Base-by-base conservation (phyloP, 2,329 filamentous ascomycete genomes). In the Proliferodiscus dingleyae region DNA sequence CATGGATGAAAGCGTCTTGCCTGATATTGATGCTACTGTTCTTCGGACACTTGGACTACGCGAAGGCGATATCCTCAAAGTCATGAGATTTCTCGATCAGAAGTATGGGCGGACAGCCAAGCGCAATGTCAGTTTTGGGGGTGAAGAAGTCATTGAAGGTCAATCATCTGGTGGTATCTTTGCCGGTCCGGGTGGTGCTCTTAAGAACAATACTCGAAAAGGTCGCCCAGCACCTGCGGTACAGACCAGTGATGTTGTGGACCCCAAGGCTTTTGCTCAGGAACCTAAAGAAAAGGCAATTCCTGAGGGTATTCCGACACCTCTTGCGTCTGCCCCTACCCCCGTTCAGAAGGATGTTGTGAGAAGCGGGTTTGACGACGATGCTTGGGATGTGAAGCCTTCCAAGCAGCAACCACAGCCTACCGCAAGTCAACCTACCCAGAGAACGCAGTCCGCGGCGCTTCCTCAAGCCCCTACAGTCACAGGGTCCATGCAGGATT, bases 381-480 rank as follows among this genome's bases (percentile, higher is more conserved):
- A 97, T 70, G 93, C 93, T 7, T 98, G 93, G 93, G 88, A 94
- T 60, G 85, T 95, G 40, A 96, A 96, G 69, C 87, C 89, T 15
- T 78, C 85, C 11, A 85, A 81, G 62, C 77, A 82, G 41, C 53
- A 60, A 54, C 52, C 66, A 41, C 46, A 65, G 54, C 54, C 69
- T 55, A 50, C 67, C 29, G 34, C 53, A 65, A 47, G 51, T 32
- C 42, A 68, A 26, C 57, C 69, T 37, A 62, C 72, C 38, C 62
- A 68, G 24, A 57, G 73, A 18, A 59, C 69, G 13, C 57, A 68
- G 11, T 59, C 72, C 15, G 58, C 69, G 43, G 53, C 67, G 15
- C 60, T 69, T 18, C 60, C 71, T 11, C 59, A 69, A 43, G 42
- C 19, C 5, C 73, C 74, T 32, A 67, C 74, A 19, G 69, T 87